phyloP scores from a whole-genome alignment of 2,329 filamentous ascomycete species.

The Fusarium albidum region DNA sequence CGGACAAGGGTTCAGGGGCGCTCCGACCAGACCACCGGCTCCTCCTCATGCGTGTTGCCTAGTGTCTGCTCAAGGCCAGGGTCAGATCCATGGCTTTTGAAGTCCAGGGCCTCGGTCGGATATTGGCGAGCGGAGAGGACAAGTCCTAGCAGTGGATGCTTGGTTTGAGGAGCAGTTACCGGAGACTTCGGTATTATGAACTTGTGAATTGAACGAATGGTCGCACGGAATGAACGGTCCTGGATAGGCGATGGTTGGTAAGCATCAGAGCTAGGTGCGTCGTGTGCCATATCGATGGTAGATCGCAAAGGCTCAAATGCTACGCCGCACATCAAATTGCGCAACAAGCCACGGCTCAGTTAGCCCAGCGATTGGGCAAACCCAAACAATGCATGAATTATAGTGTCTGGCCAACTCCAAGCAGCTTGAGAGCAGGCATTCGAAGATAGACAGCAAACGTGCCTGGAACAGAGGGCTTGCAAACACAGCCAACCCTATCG shows the following conservation, averaged over 20 bases:
- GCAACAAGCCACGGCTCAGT: neutral
- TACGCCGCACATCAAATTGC: neutral
- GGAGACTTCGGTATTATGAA: neutral
- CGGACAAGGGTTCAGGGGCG: constrained; percentile 4
- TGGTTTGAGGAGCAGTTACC: neutral
- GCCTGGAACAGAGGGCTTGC: neutral
- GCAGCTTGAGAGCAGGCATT: neutral
- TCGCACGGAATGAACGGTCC: neutral
- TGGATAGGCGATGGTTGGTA: neutral
- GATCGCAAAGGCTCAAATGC: neutral
- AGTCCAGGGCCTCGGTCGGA: neutral
- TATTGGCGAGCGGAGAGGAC: neutral
- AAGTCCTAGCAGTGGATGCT: neutral
- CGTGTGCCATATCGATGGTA: neutral
- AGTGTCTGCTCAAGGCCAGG: constrained; percentile 1
- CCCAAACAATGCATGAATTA: neutral
- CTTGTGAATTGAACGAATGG: neutral
- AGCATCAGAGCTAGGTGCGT: neutral
- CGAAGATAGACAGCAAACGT: neutral
- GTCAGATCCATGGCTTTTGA: neutral
- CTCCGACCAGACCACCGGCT: constrained; percentile 13
- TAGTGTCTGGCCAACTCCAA: neutral
- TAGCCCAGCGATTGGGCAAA: neutral
- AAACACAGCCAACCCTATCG: no score
- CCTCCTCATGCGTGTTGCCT: constrained; percentile 13